Evolutionary conservation across 129 eudicot genomes (phyloP).

Genomic region (Centrapalus pauciflorus): DNA sequence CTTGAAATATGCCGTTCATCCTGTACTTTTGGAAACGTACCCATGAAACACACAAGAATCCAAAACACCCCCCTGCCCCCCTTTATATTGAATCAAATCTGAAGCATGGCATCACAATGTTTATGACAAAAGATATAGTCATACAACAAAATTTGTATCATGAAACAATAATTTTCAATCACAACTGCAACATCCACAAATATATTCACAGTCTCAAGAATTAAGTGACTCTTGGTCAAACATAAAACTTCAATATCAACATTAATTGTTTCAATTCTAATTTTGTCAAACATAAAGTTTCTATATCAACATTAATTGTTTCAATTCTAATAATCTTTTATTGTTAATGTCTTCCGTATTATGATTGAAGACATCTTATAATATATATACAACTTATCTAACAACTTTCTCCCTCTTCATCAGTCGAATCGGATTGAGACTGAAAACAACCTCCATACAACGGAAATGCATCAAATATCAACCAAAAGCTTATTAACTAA

Average conservation of each 20-base stretch:
- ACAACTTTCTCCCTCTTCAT: neutral
- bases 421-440: conserved; percentile 3
- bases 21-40: no score
- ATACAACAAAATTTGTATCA: no score
- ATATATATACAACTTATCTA: neutral
- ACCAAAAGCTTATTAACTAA: neutral
- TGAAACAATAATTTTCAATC: neutral
- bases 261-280: neutral
- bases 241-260: conserved; percentile 10
- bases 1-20: no score
- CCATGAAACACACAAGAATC: neutral
- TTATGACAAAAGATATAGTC: no score
- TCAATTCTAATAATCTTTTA: conserved; percentile 4
- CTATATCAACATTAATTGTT: conserved; percentile 2
- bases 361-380: neutral
- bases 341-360: conserved; percentile 4
- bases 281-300: conserved; percentile 1
- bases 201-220: neutral
- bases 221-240: conserved; percentile 1
- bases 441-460: neutral
- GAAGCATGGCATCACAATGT: neutral
- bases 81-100: neutral
- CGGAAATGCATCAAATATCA: neutral
- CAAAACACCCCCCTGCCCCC: neutral
- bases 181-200: neutral